Evolutionary conservation across 345 rosid genomes (phyloP), one percentile per base, ranked within the genome.

Genomic region (Eucalyptus pauciflora): DNA sequence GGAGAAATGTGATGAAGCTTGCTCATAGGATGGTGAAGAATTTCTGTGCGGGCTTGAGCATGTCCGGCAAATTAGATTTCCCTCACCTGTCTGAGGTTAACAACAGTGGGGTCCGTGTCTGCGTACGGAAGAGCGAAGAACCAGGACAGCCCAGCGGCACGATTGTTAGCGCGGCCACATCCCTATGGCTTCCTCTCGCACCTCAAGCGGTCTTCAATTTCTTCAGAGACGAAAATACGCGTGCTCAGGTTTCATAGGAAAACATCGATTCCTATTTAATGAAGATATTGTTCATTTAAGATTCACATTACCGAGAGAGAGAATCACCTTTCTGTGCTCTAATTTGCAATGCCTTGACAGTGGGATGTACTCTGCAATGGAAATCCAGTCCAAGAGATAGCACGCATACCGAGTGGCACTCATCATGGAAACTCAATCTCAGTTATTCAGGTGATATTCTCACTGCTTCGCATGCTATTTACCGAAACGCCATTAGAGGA

Each of bases 291-390:
- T 85, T 45, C 25, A 20, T 54, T 43, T 27, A 9, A 56, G 24
- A 25, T 79, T 86, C 54, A 24, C 24, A 29, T 8, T 88, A 18
- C 13, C 10, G 25, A 71, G 22, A 37, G 81, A 71, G 83, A 37
- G 46, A 12, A 71, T 33, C 43, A 37, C 14, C 45, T 71, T 71
- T 71, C 46, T 10, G 83, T 41, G 83, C 18, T 18, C 83, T 71
- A 18, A 71, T 37, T 20, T 71, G 14, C 2, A 18, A 64, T 37
- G 48, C 89, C 48, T 87, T 52, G 50, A 56, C 92, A 97, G 99
- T 96, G 99, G 99, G 99, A 96, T 87, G 90, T 94, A 20, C 95
- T 96, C 31, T 91, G 91, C 51, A 85, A 86, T 86, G 94, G 94
- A 29, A 88, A 85, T n/a, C 91, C 90, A 20, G 92, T 94, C 87